A percentile compares a stretch with the other conserved stretches of the same genome.
Evolutionary conservation across 2,329 filamentous ascomycete species (phyloP).

Genomic region (Lachnellula suecica): DNA sequence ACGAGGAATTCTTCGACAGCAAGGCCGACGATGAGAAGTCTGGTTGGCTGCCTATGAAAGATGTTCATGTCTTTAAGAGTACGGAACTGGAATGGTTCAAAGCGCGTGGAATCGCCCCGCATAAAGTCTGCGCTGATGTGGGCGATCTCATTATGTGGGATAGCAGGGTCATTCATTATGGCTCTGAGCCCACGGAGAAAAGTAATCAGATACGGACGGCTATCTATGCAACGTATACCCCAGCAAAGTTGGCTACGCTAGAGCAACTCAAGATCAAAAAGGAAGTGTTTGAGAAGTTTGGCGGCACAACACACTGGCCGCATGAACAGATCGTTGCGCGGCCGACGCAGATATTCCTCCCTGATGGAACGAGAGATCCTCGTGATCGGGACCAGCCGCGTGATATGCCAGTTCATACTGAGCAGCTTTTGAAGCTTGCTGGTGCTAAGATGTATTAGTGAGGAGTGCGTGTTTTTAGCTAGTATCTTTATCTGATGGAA

Average conservation of each 20-base stretch:
- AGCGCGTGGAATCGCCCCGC: slow-evolving; percentile 29
- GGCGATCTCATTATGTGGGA: slow-evolving; percentile 41
- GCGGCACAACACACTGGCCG: slow-evolving; percentile 34
- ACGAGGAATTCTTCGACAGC: slow-evolving; percentile 34
- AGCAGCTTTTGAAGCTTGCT: slow-evolving; percentile 31
- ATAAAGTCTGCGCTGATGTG: slow-evolving; percentile 36
- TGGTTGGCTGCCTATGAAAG: slow-evolving; percentile 18
- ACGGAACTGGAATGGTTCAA: slow-evolving; percentile 35
- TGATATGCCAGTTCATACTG: slow-evolving; percentile 27
- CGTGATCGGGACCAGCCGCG: slow-evolving; percentile 24
- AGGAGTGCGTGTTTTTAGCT: too few species aligned
- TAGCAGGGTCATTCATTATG: slow-evolving; percentile 37
- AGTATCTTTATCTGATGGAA: too few species aligned
- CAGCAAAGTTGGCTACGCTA: slow-evolving; percentile 31
- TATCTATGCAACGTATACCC: slow-evolving; percentile 40
- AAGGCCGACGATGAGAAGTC: slow-evolving; percentile 24
- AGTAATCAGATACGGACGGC: slow-evolving; percentile 32
- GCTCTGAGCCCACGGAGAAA: slow-evolving; percentile 29
- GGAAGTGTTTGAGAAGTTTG: slow-evolving; percentile 27
- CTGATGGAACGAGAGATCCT: slow-evolving; percentile 26
- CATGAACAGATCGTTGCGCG: slow-evolving; percentile 28
- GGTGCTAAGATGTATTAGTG: slow-evolving; percentile 27
- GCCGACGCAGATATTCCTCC: slow-evolving; percentile 9
- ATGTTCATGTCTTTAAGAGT: slow-evolving; percentile 32
- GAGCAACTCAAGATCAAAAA: slow-evolving; percentile 29